phyloP scores from a whole-genome alignment of 2,329 filamentous ascomycete genomes.

The Fusarium sp. region DNA sequence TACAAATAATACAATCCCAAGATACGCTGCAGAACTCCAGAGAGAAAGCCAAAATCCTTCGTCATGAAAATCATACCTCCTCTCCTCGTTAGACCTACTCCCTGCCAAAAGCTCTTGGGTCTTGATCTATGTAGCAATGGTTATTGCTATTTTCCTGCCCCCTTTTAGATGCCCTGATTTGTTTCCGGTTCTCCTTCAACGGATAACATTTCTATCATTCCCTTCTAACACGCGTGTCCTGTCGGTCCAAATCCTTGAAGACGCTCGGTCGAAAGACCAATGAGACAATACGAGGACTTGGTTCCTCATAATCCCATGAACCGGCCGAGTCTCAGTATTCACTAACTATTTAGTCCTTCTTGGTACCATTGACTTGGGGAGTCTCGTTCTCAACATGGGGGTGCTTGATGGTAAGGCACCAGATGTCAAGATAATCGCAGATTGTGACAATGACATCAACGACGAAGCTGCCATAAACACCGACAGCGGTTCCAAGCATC shows the following conservation, averaged over 20 bases:
- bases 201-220: constrained; percentile 1
- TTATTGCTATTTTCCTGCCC: constrained; percentile 1
- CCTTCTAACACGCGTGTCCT: not conserved
- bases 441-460: constrained; percentile 98
- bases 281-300: not conserved
- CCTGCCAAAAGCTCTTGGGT: constrained; percentile 1
- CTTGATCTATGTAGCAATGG: constrained; percentile 20
- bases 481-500: constrained; percentile 84
- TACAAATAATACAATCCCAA: constrained; percentile 6
- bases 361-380: constrained; percentile 47
- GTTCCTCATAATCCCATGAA: not conserved
- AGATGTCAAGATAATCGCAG: constrained; percentile 98
- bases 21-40: constrained; percentile 30
- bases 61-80: constrained; percentile 29
- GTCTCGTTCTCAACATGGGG: constrained; percentile 62
- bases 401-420: constrained; percentile 98
- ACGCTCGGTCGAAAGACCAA: not conserved
- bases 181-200: not conserved
- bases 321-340: not conserved
- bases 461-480: constrained; percentile 97
- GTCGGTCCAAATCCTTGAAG: not conserved
- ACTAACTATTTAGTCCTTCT: constrained; percentile 52
- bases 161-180: constrained; percentile 19
- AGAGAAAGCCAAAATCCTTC: constrained; percentile 20
- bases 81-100: constrained; percentile 5